These are phyloP conservation scores for Mucor sp. DNA, from an alignment of 371 early-diverging fungal genomes.

Conservation along the genomic window DNA sequence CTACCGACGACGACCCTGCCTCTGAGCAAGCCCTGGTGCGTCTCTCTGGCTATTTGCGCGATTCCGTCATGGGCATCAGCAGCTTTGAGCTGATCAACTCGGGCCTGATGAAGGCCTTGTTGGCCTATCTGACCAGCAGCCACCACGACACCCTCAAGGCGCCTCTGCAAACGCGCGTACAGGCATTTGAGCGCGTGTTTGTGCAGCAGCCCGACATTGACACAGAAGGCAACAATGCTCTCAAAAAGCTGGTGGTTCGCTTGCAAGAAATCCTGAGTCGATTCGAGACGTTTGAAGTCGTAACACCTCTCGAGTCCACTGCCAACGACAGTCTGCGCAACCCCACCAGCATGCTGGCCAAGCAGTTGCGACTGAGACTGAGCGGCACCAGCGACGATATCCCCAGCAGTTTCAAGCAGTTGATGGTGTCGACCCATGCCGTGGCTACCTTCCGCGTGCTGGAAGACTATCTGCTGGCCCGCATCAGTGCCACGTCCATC, in stretches of 20 bases:
- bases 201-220: slow-evolving; percentile 51
- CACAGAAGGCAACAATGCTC: slow-evolving; percentile 21
- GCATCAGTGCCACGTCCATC: slow-evolving; percentile 9
- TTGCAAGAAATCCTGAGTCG: slow-evolving; percentile 79
- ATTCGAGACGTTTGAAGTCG: slow-evolving; percentile 72
- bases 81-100: slow-evolving; percentile 83
- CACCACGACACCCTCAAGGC: not conserved
- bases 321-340: slow-evolving; percentile 44
- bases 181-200: slow-evolving; percentile 55
- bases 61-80: slow-evolving; percentile 62
- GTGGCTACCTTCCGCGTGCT: slow-evolving; percentile 79
- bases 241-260: slow-evolving; percentile 61
- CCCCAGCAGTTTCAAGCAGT: slow-evolving; percentile 54
- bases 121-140: slow-evolving; percentile 48
- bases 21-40: slow-evolving; percentile 13
- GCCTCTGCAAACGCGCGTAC: slow-evolving; percentile 21
- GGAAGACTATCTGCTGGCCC: slow-evolving; percentile 55
- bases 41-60: slow-evolving; percentile 34
- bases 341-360: slow-evolving; percentile 76
- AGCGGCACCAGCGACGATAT: slow-evolving; percentile 57
- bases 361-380: slow-evolving; percentile 71
- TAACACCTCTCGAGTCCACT: slow-evolving; percentile 41
- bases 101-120: slow-evolving; percentile 65
- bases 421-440: slow-evolving; percentile 83
- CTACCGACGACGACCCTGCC: slow-evolving; percentile 11